Base-by-base conservation (phyloP, 176 grass and related monocot genomes). In the sorghum (Sorghum bicolor) region DNA sequence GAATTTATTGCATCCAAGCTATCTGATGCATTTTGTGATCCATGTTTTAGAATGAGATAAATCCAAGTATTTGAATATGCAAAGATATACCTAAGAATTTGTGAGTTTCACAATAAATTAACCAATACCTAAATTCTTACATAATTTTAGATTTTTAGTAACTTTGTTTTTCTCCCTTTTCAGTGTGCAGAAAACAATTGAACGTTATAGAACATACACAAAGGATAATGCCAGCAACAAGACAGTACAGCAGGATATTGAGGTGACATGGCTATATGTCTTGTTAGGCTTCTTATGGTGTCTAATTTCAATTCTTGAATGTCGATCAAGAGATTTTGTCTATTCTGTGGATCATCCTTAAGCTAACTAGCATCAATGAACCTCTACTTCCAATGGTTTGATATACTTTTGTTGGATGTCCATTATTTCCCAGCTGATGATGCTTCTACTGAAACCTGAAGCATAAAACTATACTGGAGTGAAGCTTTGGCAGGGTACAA, bases 181-280 rank as follows among this genome's bases (percentile, higher is more conserved):
- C 83, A 94, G 92, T 78, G 80, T 89, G 76, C 86, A 74, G 32
- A 86, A 87, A 84, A 94, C 89, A 79, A 82, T 94, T 58, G 89
- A 89, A 52, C 92, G 92, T 9, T 94, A 94, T 78, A 89, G 20
- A 68, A 84, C 71, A 31, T 58, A 84, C 33, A 57, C 86, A 78
- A 94, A 94, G 62, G 83, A 87, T 64, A 84, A 91, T 57, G 62
- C 74, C 64, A 82, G 44, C 64, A 89, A 24, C 67, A 88, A 67
- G 70, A 80, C 61, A 40, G 83, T 33, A 79, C 83, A 89, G 3
- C 89, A 94, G 62, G 82, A 90, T 80, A 83, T 77, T 76, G 82
- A 93, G 92, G 92, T 93, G 70, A 61, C 65, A 47, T 63, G 6
- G 22, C 36, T 84, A 79, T 70, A 73, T 44, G 60, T 29, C 32